Evolutionary conservation across 257 asterid genomes (phyloP), one percentile per base, ranked within the genome.

Genomic region (Jacaranda mimosifolia): DNA sequence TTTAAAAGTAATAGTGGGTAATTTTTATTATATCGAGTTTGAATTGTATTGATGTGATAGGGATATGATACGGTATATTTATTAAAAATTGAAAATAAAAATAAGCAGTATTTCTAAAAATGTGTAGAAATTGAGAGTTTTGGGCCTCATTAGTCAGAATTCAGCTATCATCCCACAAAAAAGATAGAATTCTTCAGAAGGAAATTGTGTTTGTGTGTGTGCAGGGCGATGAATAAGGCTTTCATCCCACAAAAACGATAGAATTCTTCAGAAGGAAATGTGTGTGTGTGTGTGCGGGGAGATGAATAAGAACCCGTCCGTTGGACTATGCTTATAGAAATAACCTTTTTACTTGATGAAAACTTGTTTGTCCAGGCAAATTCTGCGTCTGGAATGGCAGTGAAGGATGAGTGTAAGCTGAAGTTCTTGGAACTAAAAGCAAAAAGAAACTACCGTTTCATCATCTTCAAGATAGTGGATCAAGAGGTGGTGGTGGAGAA

Each of bases 311-410:
- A 26, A 66, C 13, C 11, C 49, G 1, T 35, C 9, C 70, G 26
- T 15, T 59, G 7, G 42, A 26, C 32, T 26, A 9, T 9, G 39
- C n/a, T 21, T 21, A 4, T 21, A 6, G 14, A 58, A 58, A 21
- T 32, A 21, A 19, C 5, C 43, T 45, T n/a, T 17, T 38, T 60
- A 56, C 64, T 40, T 57, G 48, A 53, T 70, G 39, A 56, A 40
- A 17, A 1, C 8, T 13, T 53, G 45, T 73, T 72, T 4, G 56
- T 57, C 51, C 35, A 91, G 98, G 95, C 97, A 66, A 93, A 93
- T 53, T 77, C 95, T 13, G 84, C 81, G 35, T 91, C 97, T 83
- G 97, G 98, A 83, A 93, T 87, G 90, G 91, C 91, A 59, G 94
- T 91, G 55, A 70, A 83, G 14, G 96, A 90, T 63, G 97, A 89